phyloP scores from a whole-genome alignment of 352 stramenopile species.

The Peronospora belbahrii region DNA sequence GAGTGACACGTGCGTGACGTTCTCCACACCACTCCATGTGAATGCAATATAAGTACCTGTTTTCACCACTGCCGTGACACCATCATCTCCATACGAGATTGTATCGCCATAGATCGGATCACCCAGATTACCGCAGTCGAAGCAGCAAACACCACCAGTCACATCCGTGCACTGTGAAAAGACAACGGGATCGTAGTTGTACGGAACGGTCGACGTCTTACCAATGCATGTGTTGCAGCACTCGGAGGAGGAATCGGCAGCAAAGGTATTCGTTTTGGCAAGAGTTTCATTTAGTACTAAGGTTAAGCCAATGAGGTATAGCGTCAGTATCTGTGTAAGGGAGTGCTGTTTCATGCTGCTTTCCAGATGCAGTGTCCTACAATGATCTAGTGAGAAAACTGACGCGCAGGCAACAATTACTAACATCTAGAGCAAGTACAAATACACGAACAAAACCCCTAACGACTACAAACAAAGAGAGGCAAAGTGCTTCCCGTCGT shows the following conservation, averaged over 20 bases:
- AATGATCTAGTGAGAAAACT: neutral
- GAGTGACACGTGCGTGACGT: conserved; percentile 58
- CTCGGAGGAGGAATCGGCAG: conserved; percentile 15
- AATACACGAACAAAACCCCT: neutral
- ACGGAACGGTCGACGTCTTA: conserved; percentile 40
- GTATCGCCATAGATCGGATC: conserved; percentile 22
- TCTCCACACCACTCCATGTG: conserved; percentile 35
- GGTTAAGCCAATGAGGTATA: neutral
- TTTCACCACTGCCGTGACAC: conserved; percentile 43
- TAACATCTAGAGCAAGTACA: neutral
- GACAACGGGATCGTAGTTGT: conserved; percentile 61
- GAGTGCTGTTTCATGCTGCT: neutral
- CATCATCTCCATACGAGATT: conserved; percentile 31
- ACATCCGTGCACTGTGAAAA: conserved; percentile 42
- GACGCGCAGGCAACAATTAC: neutral
- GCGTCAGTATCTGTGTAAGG: neutral
- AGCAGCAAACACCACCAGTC: conserved; percentile 56
- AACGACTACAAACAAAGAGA: neutral
- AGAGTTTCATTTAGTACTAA: conserved; percentile 1
- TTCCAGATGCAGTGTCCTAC: neutral
- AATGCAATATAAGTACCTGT: conserved; percentile 47
- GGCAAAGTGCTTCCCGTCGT: neutral
- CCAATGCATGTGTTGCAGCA: conserved; percentile 66
- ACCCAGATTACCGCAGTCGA: conserved; percentile 45
- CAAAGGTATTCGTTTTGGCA: conserved; percentile 7